Base-by-base conservation (phyloP, 2,329 filamentous ascomycete species). In the Aspergillus novofumigatus region DNA sequence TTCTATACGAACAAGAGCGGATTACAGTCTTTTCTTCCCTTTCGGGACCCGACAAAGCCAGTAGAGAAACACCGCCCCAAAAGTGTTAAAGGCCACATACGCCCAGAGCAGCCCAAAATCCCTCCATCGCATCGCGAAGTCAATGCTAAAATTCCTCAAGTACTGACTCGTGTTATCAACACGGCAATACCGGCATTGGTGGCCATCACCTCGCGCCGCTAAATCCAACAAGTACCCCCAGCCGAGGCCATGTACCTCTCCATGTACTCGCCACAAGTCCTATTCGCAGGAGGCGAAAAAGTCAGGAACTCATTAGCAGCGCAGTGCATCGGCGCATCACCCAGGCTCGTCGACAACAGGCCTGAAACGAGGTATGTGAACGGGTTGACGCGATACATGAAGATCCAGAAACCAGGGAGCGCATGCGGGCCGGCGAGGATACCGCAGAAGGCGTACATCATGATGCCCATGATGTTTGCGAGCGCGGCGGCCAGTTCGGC, bases 41-140 rank as follows among this genome's bases (percentile, higher is more conserved):
- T 54, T 57, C 4, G 55, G 55, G 20, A 57, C 51, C 20, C 55
- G 55, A 41, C 32, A 49, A 50, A 54, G 32, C 55, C 55, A 44
- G 1, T 49, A 29, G 4, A 47, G 44, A 3, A 54, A 60, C 23
- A 69, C 38, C 5, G 61, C 60, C 17, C 63, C 55, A 1, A 67
- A 51, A 51, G 63, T 67, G 10, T 57, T 55, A 3, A 73, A 65
- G 3, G 67, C 64, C 2, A 72, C 70, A 60, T 72, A 71, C 41
- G 69, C 59, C 25, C 44, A 47, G 9, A 47, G 23, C 10, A 47
- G 23, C 10, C 44, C 44, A 17, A 47, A 47, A 26, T 47, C 44
- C 21, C 44, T 47, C 44, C 44, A 47, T 3, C 44, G 44, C 11
- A 21, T 47, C 21, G 21, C 20, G 4, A 47, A 25, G 21, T 47